These are phyloP conservation scores for Elongisporangium prolatum DNA, from an alignment of 352 stramenopile genomes.

Conservation along the genomic window DNA sequence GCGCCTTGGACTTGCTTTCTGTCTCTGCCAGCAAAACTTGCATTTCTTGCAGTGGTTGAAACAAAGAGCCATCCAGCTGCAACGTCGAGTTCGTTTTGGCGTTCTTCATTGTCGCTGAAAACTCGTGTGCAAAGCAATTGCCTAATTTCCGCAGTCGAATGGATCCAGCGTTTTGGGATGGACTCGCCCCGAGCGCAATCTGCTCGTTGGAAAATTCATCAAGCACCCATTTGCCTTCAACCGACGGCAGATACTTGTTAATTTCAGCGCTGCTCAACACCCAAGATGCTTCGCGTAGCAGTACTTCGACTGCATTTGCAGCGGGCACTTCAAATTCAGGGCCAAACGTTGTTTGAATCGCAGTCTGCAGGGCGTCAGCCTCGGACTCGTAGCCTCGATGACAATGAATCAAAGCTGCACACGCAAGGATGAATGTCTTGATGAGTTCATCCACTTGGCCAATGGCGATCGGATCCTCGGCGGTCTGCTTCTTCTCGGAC, in stretches of 20 bases:
- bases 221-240: constrained; percentile 77
- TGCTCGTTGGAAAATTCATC: constrained; percentile 74
- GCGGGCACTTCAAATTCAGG: constrained; percentile 27
- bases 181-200: constrained; percentile 21
- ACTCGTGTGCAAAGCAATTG: constrained; percentile 60
- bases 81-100: constrained; percentile 32
- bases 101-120: constrained; percentile 54
- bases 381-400: constrained; percentile 70
- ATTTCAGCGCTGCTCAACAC: constrained; percentile 34
- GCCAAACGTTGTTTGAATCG: constrained; percentile 31
- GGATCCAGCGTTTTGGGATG: constrained; percentile 59
- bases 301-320: constrained; percentile 28
- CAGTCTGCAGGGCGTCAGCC: constrained; percentile 29
- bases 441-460: constrained; percentile 6
- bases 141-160: constrained; percentile 50
- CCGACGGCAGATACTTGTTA: constrained; percentile 42
- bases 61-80: constrained; percentile 56
- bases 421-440: constrained; percentile 31
- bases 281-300: constrained; percentile 59
- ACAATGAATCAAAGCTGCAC: constrained; percentile 49
- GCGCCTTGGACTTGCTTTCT: constrained; percentile 14
- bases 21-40: constrained; percentile 32
- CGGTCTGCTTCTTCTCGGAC: constrained; percentile 21
- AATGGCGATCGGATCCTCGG: background rate
- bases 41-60: constrained; percentile 49